These are phyloP conservation scores for Diaporthe sp. DNA, from an alignment of 2,329 filamentous ascomycete genomes.

Conservation along the genomic window DNA sequence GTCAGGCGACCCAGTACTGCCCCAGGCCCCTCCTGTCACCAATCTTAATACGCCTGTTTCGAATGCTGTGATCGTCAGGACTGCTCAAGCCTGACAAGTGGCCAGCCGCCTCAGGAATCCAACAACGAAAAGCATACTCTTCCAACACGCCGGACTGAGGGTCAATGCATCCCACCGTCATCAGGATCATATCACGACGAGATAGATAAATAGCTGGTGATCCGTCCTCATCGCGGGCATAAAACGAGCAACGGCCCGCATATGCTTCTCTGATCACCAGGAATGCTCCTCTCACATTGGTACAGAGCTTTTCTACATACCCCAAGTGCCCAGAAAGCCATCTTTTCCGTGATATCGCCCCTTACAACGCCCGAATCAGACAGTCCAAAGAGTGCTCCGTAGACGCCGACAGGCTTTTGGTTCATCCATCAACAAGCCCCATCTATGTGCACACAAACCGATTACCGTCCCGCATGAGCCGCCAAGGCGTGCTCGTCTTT, in stretches of 20 bases:
- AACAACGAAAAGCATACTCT: background rate
- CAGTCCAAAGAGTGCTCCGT: conserved; percentile 1
- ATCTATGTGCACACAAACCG: background rate
- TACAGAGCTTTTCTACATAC: conserved; percentile 28
- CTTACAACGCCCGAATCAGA: conserved; percentile 16
- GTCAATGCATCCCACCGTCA: background rate
- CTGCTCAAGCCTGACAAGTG: background rate
- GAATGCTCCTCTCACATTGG: conserved; percentile 11
- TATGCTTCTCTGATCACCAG: background rate
- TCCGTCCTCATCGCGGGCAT: background rate
- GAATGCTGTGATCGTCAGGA: background rate
- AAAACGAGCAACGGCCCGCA: background rate
- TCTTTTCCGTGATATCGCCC: conserved; percentile 6
- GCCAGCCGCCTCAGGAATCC: background rate
- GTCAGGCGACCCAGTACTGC: conserved; percentile 4
- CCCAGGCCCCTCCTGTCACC: conserved; percentile 14
- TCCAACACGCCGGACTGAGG: background rate
- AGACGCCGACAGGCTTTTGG: conserved; percentile 15
- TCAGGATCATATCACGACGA: background rate
- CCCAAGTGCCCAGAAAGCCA: conserved; percentile 1
- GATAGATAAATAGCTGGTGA: background rate
- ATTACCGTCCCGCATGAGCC: background rate
- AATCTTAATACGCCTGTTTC: conserved; percentile 19
- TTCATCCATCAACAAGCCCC: background rate
- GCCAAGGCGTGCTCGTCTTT: background rate